Evolutionary conservation across 2,329 filamentous ascomycete species (phyloP).

Genomic region (Xylaria sp.): DNA sequence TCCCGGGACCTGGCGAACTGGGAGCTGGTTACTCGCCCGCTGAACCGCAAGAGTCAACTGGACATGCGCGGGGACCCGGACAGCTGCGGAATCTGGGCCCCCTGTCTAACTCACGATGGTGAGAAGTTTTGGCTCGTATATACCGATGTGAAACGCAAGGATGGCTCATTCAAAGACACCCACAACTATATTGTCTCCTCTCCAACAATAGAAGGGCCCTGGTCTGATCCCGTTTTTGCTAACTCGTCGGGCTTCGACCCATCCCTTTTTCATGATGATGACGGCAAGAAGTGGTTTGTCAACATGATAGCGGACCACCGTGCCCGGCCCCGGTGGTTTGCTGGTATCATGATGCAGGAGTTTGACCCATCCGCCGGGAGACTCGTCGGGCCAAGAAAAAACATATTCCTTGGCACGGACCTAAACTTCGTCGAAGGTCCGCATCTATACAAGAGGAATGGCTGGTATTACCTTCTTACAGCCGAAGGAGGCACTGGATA

Average conservation of each 20-base stretch:
- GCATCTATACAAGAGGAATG: constrained; percentile 67
- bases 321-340: constrained; percentile 59
- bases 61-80: constrained; percentile 69
- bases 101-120: constrained; percentile 70
- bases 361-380: constrained; percentile 60
- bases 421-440: constrained; percentile 66
- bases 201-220: constrained; percentile 64
- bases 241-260: constrained; percentile 73
- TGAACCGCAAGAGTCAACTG: constrained; percentile 61
- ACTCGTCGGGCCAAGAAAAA: constrained; percentile 66
- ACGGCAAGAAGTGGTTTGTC: constrained; percentile 65
- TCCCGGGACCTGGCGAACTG: constrained; percentile 65
- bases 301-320: constrained; percentile 68
- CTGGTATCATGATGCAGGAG: constrained; percentile 68
- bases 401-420: constrained; percentile 64
- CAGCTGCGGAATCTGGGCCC: constrained; percentile 72
- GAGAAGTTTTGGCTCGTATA: constrained; percentile 71
- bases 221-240: constrained; percentile 68
- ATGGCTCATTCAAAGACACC: constrained; percentile 71
- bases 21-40: constrained; percentile 58
- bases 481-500: constrained; percentile 71
- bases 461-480: constrained; percentile 69
- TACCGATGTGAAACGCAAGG: constrained; percentile 73
- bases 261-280: constrained; percentile 66
- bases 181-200: constrained; percentile 71